Conservation (phyloP, 2,329 filamentous ascomycete genomes). For the Xylariaceae sp. region DNA sequence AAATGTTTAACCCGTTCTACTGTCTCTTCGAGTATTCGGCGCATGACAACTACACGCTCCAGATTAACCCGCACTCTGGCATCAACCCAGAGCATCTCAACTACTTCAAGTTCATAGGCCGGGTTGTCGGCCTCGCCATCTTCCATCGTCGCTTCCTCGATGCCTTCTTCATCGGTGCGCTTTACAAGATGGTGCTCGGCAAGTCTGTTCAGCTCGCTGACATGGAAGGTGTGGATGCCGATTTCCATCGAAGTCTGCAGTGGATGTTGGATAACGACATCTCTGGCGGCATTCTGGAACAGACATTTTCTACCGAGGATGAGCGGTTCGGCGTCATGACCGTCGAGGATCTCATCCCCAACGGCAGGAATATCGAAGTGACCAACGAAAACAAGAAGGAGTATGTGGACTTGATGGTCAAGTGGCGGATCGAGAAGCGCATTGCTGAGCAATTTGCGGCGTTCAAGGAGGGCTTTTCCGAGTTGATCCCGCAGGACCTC, state of each 20-base stretch:
- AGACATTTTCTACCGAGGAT: slow-evolving; percentile 95
- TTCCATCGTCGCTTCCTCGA: slow-evolving; percentile 97
- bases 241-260: slow-evolving; percentile 92
- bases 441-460: slow-evolving; percentile 98
- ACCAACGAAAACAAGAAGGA: slow-evolving; percentile 99
- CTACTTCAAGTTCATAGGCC: slow-evolving; percentile 99
- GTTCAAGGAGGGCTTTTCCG: slow-evolving; percentile 95
- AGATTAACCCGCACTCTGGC: slow-evolving; percentile 98
- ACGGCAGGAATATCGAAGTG: slow-evolving; percentile 86
- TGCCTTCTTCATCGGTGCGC: slow-evolving; percentile 96
- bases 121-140: slow-evolving; percentile 92
- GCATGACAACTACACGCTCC: slow-evolving; percentile 98
- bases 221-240: slow-evolving; percentile 98
- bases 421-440: slow-evolving; percentile 98
- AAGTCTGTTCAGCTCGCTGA: slow-evolving; percentile 89
- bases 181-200: slow-evolving; percentile 98
- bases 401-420: slow-evolving; percentile 96
- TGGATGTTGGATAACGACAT: slow-evolving; percentile 99
- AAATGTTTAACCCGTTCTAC: slow-evolving; percentile 99
- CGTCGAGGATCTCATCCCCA: slow-evolving; percentile 88
- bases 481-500: slow-evolving; percentile 91
- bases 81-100: slow-evolving; percentile 99
- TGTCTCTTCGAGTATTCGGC: slow-evolving; percentile 99
- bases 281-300: slow-evolving; percentile 80
- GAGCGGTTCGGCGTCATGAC: slow-evolving; percentile 93